Evolutionary conservation across 176 grass and related monocot genomes (phyloP), one percentile per base, ranked within the genome.

Genomic region (Zoysia pacifica): DNA sequence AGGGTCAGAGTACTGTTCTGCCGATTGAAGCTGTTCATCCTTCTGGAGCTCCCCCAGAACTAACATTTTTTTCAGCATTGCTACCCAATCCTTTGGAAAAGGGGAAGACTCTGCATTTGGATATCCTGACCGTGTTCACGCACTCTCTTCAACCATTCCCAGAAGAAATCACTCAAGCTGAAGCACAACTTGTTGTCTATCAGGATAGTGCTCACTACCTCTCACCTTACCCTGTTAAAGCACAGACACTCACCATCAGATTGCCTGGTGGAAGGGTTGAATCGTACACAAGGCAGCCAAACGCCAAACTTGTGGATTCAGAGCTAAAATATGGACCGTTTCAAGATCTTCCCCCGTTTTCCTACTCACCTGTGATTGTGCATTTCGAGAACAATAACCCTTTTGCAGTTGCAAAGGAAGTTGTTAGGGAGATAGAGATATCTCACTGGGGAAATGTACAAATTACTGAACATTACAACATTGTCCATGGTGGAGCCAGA

Each of bases 371-470:
- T 64, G 77, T 86, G 70, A 78, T 89, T 61, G 84, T 99, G 42
- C 97, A 99, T 79, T 99, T 91, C 82, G 97, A 99, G 91, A 99
- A 96, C 82, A 99, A 99, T 73, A 62, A 99, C 71, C 97, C 97
- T 62, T 99, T 96, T 90, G 79, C 82, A 62, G 90, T 96, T 53
- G 97, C 88, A 83, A 94, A 93, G 67, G 90, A 99, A 81, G 72
- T 93, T 81, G 73, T 93, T 66, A 89, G 93, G 62, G 96, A 99
- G 79, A 93, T 99, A 76, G 93, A 95, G 74, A 95, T 99, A 80
- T 95, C 96, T 41, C 93, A 99, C 76, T 99, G 96, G 96, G 96
- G 96, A 15, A 95, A 95, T 51, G 84, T 95, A 61, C 93, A 91
- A 73, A 77, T 99, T 79, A 99, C 88, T 0, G 96, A 99, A 76